Base-by-base conservation (phyloP, 225 moss, liverwort and hornwort genomes). In the Physcomitrium patens region DNA sequence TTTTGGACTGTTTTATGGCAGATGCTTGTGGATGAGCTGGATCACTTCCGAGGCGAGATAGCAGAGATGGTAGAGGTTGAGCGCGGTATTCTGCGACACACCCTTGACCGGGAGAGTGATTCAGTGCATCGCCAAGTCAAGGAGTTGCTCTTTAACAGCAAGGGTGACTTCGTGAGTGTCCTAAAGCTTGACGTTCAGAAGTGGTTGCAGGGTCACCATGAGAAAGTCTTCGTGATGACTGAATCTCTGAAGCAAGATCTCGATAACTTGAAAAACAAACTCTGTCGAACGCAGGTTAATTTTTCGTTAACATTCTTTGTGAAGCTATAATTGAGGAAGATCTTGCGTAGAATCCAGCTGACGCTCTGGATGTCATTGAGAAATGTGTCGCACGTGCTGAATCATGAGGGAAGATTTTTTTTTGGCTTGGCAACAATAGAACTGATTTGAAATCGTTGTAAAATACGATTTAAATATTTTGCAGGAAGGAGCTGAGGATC, bases 121-220 rank as follows among this genome's bases (percentile, higher is more conserved):
- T 69, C 67, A 50, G 83, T 85, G 19, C 74, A 85, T 52, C 73
- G 81, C 31, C 90, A 87, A 77, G 81, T 83, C 61, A 80, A 87
- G 69, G 90, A 90, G 48, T 74, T 87, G 22, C 67, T 60, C 12
- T 74, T 48, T 55, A 79, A 65, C 75, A 90, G 83, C 72, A 87
- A 87, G 66, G 83, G 85, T 31, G 90, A 90, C 47, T 74, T 90
- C 9, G 74, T 81, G 63, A 81, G 81, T 73, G 81, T 83, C 73
- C 71, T 90, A 51, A 90, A 85, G 64, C 72, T 79, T 54, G 90
- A 90, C 71, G 81, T 90, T 27, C 90, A 90, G 55, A 87, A 84
- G 76, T 76, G 83, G 73, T 67, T 69, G 61, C 83, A 86, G 76
- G 79, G 78, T 75, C 76, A 79, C 15, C 83, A 77, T 59, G 83